Base-by-base conservation (phyloP, 345 rosid species). In the Litchi chinensis region DNA sequence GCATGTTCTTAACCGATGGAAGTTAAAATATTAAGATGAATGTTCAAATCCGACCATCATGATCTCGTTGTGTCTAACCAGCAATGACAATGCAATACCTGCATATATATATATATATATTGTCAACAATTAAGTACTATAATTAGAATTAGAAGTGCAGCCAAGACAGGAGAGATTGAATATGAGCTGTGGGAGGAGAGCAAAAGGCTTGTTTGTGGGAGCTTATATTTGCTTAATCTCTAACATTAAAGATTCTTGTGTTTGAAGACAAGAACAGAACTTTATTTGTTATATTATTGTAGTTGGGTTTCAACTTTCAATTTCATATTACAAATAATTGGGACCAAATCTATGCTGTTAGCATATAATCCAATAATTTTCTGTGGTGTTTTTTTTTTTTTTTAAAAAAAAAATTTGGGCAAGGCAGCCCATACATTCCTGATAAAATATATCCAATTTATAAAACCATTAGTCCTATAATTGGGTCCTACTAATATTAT, bases 211-310 rank as follows among this genome's bases (percentile, higher is more conserved):
- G 68, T 64, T 44, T 6, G 68, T 64, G 15, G 37, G 6, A 28
- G 67, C 63, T 28, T 28, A 10, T 5, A 10, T 32, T 28, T 64
- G 67, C 81, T 66, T 48, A 72, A 72, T 48, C 43, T 59, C 68
- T 52, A 66, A 66, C 77, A 73, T 66, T 24, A 10, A 21, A 63
- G 64, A 64, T 78, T 71, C 71, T 39, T 52, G 21, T 60, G 54
- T 3, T 79, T 40, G 2, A 24, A 65, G 21, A 40, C 48, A 37
- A 32, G 4, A 40, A 67, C 21, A 37, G 40, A 40, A 67, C 52
- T 46, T 67, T 39, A 37, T 37, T 8, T 40, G 22, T 18, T 60
- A 60, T 54, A 28, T 28, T 1, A 13, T 65, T 26, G 13, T 24
- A 0, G 8, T n/a, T 32, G 15, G 13, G 67, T 8, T 64, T 64